phyloP scores from a whole-genome alignment of 2,329 filamentous ascomycete genomes.

The Paraphoma sp. region DNA sequence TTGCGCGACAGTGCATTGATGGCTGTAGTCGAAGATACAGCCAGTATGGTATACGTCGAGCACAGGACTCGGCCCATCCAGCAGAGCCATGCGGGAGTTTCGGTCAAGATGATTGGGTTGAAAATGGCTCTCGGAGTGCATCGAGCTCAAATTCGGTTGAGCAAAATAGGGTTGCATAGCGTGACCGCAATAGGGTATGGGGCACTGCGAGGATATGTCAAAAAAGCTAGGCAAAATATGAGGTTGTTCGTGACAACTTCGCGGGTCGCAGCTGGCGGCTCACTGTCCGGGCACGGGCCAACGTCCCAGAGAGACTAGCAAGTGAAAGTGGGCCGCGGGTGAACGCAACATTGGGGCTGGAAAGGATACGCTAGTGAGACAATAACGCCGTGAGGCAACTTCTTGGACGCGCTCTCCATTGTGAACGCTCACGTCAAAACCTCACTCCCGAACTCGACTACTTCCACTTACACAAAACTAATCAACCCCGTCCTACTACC shows the following conservation, averaged over 20 bases:
- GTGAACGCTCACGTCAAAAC: not conserved
- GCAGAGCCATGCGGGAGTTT: not conserved
- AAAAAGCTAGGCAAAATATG: too few relatives aligned
- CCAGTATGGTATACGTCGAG: conserved; percentile 5
- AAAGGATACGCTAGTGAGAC: not conserved
- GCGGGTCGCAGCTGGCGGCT: not conserved
- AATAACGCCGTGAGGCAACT: not conserved
- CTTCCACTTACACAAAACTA: too few relatives aligned
- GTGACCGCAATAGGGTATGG: too few relatives aligned
- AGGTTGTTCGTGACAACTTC: too few relatives aligned
- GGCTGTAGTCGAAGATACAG: not conserved
- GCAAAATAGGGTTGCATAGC: too few relatives aligned
- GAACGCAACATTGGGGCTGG: not conserved
- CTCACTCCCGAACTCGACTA: not conserved
- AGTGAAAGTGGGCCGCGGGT: not conserved
- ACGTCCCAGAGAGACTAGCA: not conserved
- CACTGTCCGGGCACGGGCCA: not conserved
- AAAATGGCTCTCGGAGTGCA: too few relatives aligned
- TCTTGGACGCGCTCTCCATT: not conserved
- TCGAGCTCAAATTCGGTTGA: too few relatives aligned
- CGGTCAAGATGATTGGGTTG: too few relatives aligned
- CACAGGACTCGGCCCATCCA: conserved; percentile 1
- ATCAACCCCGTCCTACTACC: too few relatives aligned
- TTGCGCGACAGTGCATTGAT: conserved; percentile 5
- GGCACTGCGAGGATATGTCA: too few relatives aligned